Conservation (phyloP, 108 stramenopile species). For the Thalassiosira profunda region DNA sequence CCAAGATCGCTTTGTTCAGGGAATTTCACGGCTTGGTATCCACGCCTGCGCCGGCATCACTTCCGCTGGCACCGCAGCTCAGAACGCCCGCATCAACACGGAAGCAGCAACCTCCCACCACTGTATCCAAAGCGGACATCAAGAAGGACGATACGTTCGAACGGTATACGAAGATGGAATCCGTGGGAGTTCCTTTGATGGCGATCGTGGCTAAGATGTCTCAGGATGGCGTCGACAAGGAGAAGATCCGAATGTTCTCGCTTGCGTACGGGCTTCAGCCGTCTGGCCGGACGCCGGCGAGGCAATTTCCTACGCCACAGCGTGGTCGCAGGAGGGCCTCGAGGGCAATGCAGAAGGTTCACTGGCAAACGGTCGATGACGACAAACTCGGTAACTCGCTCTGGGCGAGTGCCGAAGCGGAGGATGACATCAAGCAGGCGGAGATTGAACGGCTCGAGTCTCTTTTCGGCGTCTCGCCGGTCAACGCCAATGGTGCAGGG, state of each 20-base stretch:
- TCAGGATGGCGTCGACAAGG: conserved; percentile 34
- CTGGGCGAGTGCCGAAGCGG: conserved; percentile 33
- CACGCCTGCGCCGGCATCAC: background rate
- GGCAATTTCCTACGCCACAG: background rate
- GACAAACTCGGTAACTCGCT: conserved; percentile 41
- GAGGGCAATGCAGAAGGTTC: conserved; percentile 50
- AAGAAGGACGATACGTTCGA: background rate
- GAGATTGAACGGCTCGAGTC: conserved; percentile 43
- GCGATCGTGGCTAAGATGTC: conserved; percentile 42
- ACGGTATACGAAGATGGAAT: conserved; percentile 39
- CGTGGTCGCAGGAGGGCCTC: conserved; percentile 15
- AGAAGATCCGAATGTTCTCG: conserved; percentile 33
- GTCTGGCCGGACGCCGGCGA: background rate
- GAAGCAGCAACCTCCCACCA: background rate
- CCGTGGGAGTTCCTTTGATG: conserved; percentile 35
- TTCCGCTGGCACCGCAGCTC: too few species aligned
- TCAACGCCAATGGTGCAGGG: background rate
- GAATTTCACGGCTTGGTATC: conserved; percentile 4
- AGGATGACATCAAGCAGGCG: conserved; percentile 19
- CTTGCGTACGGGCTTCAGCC: conserved; percentile 25
- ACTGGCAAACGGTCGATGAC: conserved; percentile 42
- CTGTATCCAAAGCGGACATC: background rate
- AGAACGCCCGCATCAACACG: background rate
- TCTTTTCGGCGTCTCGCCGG: conserved; percentile 30
- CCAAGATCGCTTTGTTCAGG: conserved; percentile 9